Conservation (phyloP, 306 rosid genomes). For the Begonia fuchsioides region DNA sequence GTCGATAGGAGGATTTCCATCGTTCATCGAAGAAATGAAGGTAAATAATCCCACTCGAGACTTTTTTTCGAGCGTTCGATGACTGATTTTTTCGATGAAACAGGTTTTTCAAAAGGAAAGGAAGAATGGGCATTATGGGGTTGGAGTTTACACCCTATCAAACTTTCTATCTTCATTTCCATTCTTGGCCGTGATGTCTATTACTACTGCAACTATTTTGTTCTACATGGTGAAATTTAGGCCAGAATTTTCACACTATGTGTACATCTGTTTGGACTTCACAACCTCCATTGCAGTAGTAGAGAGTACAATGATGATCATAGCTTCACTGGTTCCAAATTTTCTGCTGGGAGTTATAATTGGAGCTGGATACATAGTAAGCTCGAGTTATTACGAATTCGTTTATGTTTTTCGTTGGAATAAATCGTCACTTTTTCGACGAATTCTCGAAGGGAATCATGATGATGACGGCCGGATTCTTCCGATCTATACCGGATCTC, state of each 20-base stretch:
- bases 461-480: conserved; percentile 88
- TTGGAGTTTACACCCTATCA: conserved; percentile 24
- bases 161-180: conserved; percentile 82
- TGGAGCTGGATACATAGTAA: conserved; percentile 86
- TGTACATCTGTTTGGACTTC: conserved; percentile 49
- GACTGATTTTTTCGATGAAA: conserved; percentile 3
- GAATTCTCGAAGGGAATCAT: conserved; percentile 42
- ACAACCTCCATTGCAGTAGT: conserved; percentile 50
- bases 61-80: not conserved
- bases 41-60: conserved; percentile 9
- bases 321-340: conserved; percentile 88
- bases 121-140: not conserved
- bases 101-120: conserved; percentile 55
- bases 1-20: conserved; percentile 95
- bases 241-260: conserved; percentile 32
- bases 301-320: conserved; percentile 87
- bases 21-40: conserved; percentile 93
- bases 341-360: conserved; percentile 72
- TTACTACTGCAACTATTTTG: conserved; percentile 43
- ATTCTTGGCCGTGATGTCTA: conserved; percentile 61
- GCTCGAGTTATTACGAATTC: not conserved
- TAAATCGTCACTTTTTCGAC: not conserved
- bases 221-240: conserved; percentile 68
- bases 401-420: not conserved
- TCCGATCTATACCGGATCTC: conserved; percentile 49